Evolutionary conservation across 2,329 filamentous ascomycete species (phyloP).

Genomic region (Ascochyta rabiei): DNA sequence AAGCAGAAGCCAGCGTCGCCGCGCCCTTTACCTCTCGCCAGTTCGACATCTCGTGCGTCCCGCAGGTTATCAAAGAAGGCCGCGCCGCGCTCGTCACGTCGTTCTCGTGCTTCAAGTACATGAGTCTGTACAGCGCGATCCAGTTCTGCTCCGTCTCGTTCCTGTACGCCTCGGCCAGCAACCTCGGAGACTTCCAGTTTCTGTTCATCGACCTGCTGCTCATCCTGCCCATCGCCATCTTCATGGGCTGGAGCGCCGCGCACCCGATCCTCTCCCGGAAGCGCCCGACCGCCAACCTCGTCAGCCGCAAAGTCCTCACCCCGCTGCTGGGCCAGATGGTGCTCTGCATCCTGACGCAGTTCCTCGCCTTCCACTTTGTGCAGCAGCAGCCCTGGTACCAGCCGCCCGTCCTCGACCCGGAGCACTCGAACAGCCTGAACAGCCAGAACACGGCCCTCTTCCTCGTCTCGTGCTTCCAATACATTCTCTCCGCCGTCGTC

Average conservation of each 20-base stretch:
- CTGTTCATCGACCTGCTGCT: constrained; percentile 92
- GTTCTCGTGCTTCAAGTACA: constrained; percentile 99
- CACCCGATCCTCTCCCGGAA: constrained; percentile 79
- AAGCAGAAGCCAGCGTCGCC: constrained; percentile 97
- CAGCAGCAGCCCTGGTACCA: constrained; percentile 82
- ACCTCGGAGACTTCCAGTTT: constrained; percentile 97
- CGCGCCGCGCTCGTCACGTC: constrained; percentile 95
- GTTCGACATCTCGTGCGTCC: constrained; percentile 96
- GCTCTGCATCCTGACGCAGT: constrained; percentile 79
- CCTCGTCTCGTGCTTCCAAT: constrained; percentile 89
- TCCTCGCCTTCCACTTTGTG: constrained; percentile 74
- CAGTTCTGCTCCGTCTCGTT: constrained; percentile 98
- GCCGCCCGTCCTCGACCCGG: constrained; percentile 75
- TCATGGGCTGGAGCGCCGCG: constrained; percentile 97
- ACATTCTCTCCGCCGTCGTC: constrained; percentile 87
- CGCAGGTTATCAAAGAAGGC: constrained; percentile 90
- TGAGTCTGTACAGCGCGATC: constrained; percentile 98
- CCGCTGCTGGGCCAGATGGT: constrained; percentile 88
- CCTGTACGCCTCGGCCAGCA: constrained; percentile 89
- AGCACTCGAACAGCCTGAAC: constrained; percentile 86
- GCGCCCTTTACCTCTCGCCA: constrained; percentile 94
- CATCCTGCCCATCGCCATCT: constrained; percentile 94
- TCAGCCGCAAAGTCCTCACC: constrained; percentile 88
- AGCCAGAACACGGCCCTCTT: constrained; percentile 94
- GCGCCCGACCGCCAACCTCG: constrained; percentile 87